These are phyloP conservation scores for Panus rudis DNA, from an alignment of 768 basidiomycete species.

Conservation along the genomic window DNA sequence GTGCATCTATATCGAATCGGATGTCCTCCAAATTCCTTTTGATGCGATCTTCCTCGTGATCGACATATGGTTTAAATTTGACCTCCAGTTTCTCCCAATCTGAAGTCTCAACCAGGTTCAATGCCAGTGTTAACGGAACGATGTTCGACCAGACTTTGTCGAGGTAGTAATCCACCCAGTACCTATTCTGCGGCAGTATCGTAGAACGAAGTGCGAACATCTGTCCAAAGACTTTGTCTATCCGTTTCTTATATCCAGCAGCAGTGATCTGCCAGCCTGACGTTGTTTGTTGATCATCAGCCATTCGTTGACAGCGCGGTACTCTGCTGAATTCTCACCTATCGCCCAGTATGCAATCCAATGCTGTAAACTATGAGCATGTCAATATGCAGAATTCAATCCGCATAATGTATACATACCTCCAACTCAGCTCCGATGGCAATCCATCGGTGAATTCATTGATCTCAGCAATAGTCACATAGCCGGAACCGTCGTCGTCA, in stretches of 20 bases:
- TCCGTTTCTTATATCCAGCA: slow-evolving; percentile 5
- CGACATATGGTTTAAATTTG: slow-evolving; percentile 16
- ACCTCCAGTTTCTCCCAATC: slow-evolving; percentile 1
- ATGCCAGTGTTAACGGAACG: not conserved
- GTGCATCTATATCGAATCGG: slow-evolving; percentile 22
- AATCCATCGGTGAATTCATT: slow-evolving; percentile 23
- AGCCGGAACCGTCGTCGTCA: slow-evolving; percentile 29
- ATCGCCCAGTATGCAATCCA: slow-evolving; percentile 29
- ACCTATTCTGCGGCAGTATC: slow-evolving; percentile 14
- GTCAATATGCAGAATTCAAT: not conserved
- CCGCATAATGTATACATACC: slow-evolving; percentile 11
- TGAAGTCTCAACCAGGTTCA: not conserved
- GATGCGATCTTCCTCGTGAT: slow-evolving; percentile 21
- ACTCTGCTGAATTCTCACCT: slow-evolving; percentile 15
- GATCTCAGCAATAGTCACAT: slow-evolving; percentile 25
- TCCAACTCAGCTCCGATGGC: slow-evolving; percentile 26
- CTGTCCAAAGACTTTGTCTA: slow-evolving; percentile 6
- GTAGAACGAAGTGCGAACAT: slow-evolving; percentile 10
- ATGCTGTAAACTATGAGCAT: slow-evolving; percentile 17
- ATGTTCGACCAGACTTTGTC: slow-evolving; percentile 8
- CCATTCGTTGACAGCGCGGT: not conserved
- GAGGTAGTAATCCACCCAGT: slow-evolving; percentile 22
- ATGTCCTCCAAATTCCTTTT: slow-evolving; percentile 17
- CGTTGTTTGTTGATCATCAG: not conserved
- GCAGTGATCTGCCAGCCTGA: slow-evolving; percentile 18